These are phyloP conservation scores for Irpex lacteus DNA, from an alignment of 1,284 basidiomycete species.

Conservation along the genomic window DNA sequence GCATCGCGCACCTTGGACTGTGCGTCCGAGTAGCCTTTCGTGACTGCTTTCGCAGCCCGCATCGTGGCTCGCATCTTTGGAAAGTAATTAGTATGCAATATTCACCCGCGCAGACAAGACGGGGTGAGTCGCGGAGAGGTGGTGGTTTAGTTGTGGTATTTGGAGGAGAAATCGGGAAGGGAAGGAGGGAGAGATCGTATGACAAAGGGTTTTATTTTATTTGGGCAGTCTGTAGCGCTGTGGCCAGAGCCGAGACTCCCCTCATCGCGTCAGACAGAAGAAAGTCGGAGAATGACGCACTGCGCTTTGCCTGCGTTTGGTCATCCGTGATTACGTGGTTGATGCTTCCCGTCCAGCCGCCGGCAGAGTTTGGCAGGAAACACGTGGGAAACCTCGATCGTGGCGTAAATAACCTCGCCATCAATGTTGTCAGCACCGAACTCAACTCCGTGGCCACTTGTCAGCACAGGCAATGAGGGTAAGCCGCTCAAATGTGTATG, in stretches of 20 bases:
- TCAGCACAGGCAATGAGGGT: too few species aligned
- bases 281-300: not conserved
- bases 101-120: too few species aligned
- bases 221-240: constrained; percentile 18
- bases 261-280: not conserved
- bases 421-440: not conserved
- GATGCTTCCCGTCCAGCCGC: not conserved
- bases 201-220: too few species aligned
- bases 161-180: too few species aligned
- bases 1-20: constrained; percentile 94
- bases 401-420: not conserved
- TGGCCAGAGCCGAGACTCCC: not conserved
- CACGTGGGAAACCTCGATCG: not conserved
- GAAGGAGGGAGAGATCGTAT: too few species aligned
- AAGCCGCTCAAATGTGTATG: too few species aligned
- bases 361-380: too few species aligned
- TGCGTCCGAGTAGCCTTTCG: constrained; percentile 87
- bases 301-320: too few species aligned
- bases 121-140: too few species aligned
- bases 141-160: too few species aligned
- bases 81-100: constrained; percentile 37
- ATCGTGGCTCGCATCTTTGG: constrained; percentile 57
- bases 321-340: too few species aligned
- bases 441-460: too few species aligned
- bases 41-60: constrained; percentile 87